Evolutionary conservation across 2,329 filamentous ascomycete genomes (phyloP).

Genomic region (Epichloe sylvatica): DNA sequence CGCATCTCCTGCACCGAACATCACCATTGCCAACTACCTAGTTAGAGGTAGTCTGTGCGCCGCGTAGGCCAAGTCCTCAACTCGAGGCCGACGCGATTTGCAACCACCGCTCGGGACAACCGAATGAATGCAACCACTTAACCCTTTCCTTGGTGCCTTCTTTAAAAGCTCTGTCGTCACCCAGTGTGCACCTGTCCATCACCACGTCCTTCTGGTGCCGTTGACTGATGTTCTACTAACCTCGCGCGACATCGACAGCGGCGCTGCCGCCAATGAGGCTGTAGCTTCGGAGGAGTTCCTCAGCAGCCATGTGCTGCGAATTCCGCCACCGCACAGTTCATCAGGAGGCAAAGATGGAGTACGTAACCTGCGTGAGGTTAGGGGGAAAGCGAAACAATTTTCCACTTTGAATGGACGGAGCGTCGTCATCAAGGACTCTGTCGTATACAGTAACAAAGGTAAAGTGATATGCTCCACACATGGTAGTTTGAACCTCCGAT

Average conservation of each 20-base stretch:
- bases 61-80: slow-evolving; percentile 7
- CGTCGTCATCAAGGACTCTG: slow-evolving; percentile 85
- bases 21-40: neutral
- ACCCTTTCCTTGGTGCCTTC: slow-evolving; percentile 96
- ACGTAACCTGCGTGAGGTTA: slow-evolving; percentile 65
- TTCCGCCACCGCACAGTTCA: slow-evolving; percentile 42
- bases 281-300: slow-evolving; percentile 88
- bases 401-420: slow-evolving; percentile 85
- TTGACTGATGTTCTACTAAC: slow-evolving; percentile 84
- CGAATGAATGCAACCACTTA: slow-evolving; percentile 82
- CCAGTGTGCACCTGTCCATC: slow-evolving; percentile 83
- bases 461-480: slow-evolving; percentile 4
- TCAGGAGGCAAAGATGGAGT: slow-evolving; percentile 40
- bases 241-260: slow-evolving; percentile 75
- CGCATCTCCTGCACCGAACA: neutral
- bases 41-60: neutral
- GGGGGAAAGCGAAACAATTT: slow-evolving; percentile 92
- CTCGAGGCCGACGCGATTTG: slow-evolving; percentile 16
- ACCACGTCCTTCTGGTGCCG: slow-evolving; percentile 88
- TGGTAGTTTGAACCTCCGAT: neutral
- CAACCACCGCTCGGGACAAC: slow-evolving; percentile 15
- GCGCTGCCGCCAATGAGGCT: slow-evolving; percentile 62
- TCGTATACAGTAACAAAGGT: slow-evolving; percentile 95
- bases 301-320: slow-evolving; percentile 86
- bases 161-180: slow-evolving; percentile 86